These are phyloP conservation scores for Angomonas deanei DNA, from an alignment of 208 protist genomes.

Conservation along the genomic window DNA sequence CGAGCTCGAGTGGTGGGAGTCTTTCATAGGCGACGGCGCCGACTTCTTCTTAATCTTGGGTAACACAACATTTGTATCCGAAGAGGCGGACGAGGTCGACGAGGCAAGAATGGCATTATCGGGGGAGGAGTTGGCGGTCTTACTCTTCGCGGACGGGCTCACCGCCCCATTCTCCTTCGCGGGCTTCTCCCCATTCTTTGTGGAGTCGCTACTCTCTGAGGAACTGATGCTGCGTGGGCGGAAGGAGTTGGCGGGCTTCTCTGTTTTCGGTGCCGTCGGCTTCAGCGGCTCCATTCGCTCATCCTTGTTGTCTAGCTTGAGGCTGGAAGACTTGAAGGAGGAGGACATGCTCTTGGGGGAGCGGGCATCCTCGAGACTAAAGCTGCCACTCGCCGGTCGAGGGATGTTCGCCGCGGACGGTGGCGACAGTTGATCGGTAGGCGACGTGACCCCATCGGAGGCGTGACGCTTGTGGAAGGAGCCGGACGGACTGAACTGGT, in stretches of 20 bases:
- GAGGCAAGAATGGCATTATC: not conserved
- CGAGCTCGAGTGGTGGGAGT: not conserved
- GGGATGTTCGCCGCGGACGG: constrained; percentile 7
- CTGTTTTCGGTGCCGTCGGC: constrained; percentile 42
- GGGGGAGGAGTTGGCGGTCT: not conserved
- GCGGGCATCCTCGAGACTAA: constrained; percentile 9
- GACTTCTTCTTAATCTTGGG: constrained; percentile 36
- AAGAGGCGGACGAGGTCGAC: not conserved
- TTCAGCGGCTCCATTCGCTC: constrained; percentile 15
- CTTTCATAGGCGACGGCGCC: not conserved
- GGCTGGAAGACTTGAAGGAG: constrained; percentile 3
- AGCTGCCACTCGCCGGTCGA: constrained; percentile 2
- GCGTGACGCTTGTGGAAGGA: not conserved
- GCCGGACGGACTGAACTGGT: constrained; percentile 17
- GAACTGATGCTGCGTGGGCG: constrained; percentile 36
- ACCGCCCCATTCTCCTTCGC: constrained; percentile 9
- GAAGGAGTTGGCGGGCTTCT: constrained; percentile 21
- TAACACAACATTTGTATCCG: constrained; percentile 18
- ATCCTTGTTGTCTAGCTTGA: too few species aligned
- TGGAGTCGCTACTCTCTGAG: constrained; percentile 12
- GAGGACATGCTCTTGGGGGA: not conserved
- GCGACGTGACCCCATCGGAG: not conserved
- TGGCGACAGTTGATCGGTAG: constrained; percentile 8
- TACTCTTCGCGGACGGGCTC: constrained; percentile 2
- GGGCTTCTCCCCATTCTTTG: not conserved